Conservation (phyloP, 2,329 filamentous ascomycete genomes). For the Clathrospora elynae region DNA sequence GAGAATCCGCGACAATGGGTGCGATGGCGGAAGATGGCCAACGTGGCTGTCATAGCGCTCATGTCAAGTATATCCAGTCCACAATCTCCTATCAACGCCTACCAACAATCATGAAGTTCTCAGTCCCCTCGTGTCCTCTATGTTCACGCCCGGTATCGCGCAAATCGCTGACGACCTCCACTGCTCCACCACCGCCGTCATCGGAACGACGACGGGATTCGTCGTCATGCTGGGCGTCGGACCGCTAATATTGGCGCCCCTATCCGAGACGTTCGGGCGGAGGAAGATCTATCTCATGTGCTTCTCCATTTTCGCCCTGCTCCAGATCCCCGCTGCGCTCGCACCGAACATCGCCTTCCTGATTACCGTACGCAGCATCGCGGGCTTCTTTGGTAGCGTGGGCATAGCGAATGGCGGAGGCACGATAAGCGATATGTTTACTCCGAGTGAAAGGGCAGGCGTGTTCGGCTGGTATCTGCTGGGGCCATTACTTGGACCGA, state of each 20-base stretch:
- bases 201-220: slow-evolving; percentile 58
- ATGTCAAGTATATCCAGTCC: slow-evolving; percentile 51
- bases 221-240: slow-evolving; percentile 57
- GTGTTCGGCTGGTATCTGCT: slow-evolving; percentile 55
- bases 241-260: slow-evolving; percentile 54
- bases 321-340: slow-evolving; percentile 56
- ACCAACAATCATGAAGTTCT: slow-evolving; percentile 42
- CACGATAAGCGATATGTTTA: slow-evolving; percentile 59
- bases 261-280: slow-evolving; percentile 56
- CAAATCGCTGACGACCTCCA: slow-evolving; percentile 56
- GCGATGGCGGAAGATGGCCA: slow-evolving; percentile 52
- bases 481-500: slow-evolving; percentile 52
- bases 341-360: slow-evolving; percentile 54
- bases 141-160: slow-evolving; percentile 59
- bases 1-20: slow-evolving; percentile 57
- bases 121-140: slow-evolving; percentile 55
- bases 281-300: slow-evolving; percentile 53
- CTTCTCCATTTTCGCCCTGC: slow-evolving; percentile 52
- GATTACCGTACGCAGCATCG: slow-evolving; percentile 53
- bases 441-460: slow-evolving; percentile 52
- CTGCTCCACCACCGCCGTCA: slow-evolving; percentile 50
- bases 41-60: slow-evolving; percentile 57
- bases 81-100: background rate
- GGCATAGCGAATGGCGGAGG: slow-evolving; percentile 59
- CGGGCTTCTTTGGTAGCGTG: slow-evolving; percentile 58